These are phyloP conservation scores for Catunica adiposa DNA, from an alignment of 2,329 filamentous ascomycete species.

Conservation along the genomic window DNA sequence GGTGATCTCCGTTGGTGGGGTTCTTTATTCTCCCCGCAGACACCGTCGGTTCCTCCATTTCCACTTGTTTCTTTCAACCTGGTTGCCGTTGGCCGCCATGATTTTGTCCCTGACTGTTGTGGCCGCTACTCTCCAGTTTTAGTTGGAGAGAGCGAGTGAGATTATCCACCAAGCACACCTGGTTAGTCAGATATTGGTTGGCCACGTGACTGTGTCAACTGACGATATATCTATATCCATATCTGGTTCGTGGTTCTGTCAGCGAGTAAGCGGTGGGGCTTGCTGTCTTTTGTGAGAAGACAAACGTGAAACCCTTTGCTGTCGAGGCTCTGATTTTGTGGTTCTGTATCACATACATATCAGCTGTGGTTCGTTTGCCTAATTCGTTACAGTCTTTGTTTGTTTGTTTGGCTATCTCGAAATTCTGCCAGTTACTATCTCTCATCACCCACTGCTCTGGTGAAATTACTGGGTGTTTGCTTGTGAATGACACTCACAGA, in stretches of 20 bases:
- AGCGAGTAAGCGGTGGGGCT: no score
- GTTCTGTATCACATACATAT: neutral
- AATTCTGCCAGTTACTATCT: neutral
- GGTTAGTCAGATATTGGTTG: neutral
- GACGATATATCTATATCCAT: no score
- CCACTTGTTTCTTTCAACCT: neutral
- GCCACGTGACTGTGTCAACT: no score
- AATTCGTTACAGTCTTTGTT: neutral
- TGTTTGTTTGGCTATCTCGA: neutral
- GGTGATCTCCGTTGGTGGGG: no score
- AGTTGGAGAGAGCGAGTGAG: constrained; percentile 8
- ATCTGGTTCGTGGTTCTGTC: no score
- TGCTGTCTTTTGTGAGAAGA: no score
- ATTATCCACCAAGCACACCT: neutral
- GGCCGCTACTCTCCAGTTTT: constrained; percentile 10
- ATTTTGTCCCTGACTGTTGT: constrained; percentile 5
- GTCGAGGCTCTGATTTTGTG: neutral
- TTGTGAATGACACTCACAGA: neutral
- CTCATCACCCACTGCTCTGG: neutral
- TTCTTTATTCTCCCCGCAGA: neutral
- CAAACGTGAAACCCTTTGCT: no score
- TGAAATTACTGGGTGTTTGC: neutral
- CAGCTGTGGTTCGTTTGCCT: no score
- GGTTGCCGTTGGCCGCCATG: constrained; percentile 5
- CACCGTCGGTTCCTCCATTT: neutral